These are phyloP conservation scores for Calocybe gambosa DNA, from an alignment of 1,284 basidiomycete genomes.

Conservation along the genomic window DNA sequence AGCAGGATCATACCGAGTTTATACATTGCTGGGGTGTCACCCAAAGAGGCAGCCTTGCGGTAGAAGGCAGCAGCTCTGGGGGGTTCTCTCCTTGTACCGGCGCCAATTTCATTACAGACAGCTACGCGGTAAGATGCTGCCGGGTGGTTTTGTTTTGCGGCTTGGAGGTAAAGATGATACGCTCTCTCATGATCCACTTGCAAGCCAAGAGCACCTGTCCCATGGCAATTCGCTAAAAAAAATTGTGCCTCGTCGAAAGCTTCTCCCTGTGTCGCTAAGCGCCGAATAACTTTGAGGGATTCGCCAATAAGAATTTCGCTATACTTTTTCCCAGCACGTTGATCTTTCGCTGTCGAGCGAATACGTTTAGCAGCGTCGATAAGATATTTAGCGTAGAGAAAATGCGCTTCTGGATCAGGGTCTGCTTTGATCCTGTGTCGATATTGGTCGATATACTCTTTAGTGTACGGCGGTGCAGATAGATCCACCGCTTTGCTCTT, in stretches of 20 bases:
- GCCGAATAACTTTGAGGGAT: conserved; percentile 87
- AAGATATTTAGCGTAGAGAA: conserved; percentile 94
- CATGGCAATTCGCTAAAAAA: conserved; percentile 96
- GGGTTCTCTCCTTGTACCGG: conserved; percentile 89
- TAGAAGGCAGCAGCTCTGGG: conserved; percentile 92
- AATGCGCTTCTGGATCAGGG: conserved; percentile 98
- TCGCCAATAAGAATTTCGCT: conserved; percentile 86
- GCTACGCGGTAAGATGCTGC: conserved; percentile 96
- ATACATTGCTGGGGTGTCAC: conserved; percentile 99
- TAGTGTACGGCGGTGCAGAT: conserved; percentile 85
- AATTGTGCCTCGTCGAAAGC: conserved; percentile 98
- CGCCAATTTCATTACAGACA: conserved; percentile 99
- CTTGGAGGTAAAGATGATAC: conserved; percentile 97
- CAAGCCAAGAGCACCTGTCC: conserved; percentile 90
- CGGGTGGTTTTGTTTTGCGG: conserved; percentile 95
- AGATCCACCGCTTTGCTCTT: conserved; percentile 83
- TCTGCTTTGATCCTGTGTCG: conserved; percentile 95
- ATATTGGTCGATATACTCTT: conserved; percentile 97
- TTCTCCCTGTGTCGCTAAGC: conserved; percentile 84
- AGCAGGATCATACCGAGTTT: conserved; percentile 96
- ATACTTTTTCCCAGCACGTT: conserved; percentile 82
- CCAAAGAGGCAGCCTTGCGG: conserved; percentile 91
- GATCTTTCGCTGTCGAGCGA: conserved; percentile 66
- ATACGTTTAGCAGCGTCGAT: conserved; percentile 98
- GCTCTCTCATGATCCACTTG: conserved; percentile 97